A percentile compares a stretch with the other conserved stretches of the same genome.
phyloP scores from a whole-genome alignment of 257 asterid species.

The Asclepias syriaca region DNA sequence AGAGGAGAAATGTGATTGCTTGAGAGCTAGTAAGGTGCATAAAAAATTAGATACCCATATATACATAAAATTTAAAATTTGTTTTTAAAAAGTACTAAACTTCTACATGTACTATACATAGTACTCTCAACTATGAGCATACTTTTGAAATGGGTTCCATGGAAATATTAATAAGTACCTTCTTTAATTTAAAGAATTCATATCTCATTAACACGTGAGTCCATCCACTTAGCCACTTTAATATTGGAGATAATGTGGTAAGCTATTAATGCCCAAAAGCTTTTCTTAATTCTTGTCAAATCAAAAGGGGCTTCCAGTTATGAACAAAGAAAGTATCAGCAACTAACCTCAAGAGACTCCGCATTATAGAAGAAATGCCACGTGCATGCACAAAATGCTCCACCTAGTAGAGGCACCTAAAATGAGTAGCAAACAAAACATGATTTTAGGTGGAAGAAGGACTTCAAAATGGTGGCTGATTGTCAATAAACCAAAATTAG shows the following conservation, averaged over 20 bases:
- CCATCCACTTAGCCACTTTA: not conserved
- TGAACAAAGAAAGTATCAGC: not conserved
- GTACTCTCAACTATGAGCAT: not conserved
- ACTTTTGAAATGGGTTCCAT: not conserved
- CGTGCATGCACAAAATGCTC: slow-evolving; percentile 97
- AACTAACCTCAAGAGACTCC: slow-evolving; percentile 83
- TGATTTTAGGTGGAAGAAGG: not conserved
- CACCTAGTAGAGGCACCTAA: slow-evolving; percentile 94
- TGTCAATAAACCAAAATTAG: not conserved
- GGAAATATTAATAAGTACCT: not conserved
- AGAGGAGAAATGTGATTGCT: not conserved
- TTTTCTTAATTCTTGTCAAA: not conserved
- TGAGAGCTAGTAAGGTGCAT: not conserved
- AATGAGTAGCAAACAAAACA: slow-evolving; percentile 17
- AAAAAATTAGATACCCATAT: not conserved
- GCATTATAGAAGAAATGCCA: slow-evolving; percentile 99
- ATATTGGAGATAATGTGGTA: not conserved
- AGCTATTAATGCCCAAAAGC: not conserved
- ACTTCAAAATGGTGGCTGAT: not conserved
- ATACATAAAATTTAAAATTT: too few relatives aligned
- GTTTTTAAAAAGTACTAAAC: too few relatives aligned
- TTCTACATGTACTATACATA: not conserved
- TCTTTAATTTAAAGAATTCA: not conserved
- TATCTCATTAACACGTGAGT: not conserved
- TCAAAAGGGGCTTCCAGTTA: not conserved